Evolutionary conservation across 495 filamentous ascomycete species (phyloP).

Genomic region (Aspergillus diversus): DNA sequence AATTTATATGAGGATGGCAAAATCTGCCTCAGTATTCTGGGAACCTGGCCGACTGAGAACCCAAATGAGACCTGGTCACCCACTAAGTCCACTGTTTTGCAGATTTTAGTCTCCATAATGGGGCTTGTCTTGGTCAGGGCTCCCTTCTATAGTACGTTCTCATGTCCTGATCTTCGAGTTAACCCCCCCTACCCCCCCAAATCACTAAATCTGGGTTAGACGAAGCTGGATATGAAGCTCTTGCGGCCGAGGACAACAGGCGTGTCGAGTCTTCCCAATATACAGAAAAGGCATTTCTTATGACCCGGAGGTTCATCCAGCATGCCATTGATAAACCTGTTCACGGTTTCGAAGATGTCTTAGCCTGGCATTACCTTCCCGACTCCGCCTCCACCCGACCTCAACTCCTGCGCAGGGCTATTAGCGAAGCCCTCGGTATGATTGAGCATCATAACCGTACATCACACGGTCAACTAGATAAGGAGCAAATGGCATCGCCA

Average conservation of each 20-base stretch:
- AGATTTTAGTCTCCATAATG: slow-evolving; percentile 63
- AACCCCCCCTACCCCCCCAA: neutral
- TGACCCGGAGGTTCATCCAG: slow-evolving; percentile 56
- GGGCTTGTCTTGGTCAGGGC: slow-evolving; percentile 62
- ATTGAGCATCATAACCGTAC: slow-evolving; percentile 32
- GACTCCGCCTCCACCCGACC: slow-evolving; percentile 28
- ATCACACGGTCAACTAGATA: slow-evolving; percentile 19
- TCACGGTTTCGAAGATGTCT: slow-evolving; percentile 49
- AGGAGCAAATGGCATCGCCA: slow-evolving; percentile 21
- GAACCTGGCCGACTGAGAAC: slow-evolving; percentile 59
- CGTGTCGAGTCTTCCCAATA: slow-evolving; percentile 53
- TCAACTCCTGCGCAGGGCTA: slow-evolving; percentile 39
- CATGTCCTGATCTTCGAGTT: slow-evolving; percentile 5
- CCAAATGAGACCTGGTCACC: slow-evolving; percentile 58
- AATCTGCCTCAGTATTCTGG: slow-evolving; percentile 62
- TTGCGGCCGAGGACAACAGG: slow-evolving; percentile 46
- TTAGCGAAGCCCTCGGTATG: slow-evolving; percentile 37
- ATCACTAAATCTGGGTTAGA: slow-evolving; percentile 38
- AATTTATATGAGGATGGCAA: slow-evolving; percentile 67
- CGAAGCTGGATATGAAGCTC: slow-evolving; percentile 60
- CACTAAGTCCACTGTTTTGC: slow-evolving; percentile 55
- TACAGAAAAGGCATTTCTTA: slow-evolving; percentile 58
- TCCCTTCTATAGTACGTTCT: slow-evolving; percentile 63
- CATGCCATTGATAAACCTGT: slow-evolving; percentile 48
- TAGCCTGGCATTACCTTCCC: slow-evolving; percentile 57